phyloP scores from a whole-genome alignment of 345 rosid species.

The Gossypium rotundifolium region DNA sequence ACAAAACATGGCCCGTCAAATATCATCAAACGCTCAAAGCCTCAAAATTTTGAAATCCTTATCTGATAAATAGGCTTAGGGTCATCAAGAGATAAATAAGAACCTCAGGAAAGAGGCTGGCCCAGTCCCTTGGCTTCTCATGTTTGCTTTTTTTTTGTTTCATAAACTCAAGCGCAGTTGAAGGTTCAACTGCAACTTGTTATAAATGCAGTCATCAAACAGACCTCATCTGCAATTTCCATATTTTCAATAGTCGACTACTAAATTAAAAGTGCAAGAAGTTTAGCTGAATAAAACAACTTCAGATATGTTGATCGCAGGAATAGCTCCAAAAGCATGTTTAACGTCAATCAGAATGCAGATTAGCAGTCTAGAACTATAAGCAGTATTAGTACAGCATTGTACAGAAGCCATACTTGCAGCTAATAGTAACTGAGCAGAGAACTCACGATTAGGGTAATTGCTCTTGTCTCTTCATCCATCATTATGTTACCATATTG shows the following conservation, averaged over 20 bases:
- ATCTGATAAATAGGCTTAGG: background rate
- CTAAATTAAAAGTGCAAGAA: background rate
- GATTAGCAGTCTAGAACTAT: background rate
- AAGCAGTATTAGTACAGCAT: background rate
- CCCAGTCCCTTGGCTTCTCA: background rate
- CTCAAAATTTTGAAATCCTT: background rate
- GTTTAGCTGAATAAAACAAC: background rate
- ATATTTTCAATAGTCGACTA: background rate
- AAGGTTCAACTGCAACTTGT: conserved; percentile 9
- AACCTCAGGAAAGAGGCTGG: background rate
- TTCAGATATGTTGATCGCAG: background rate
- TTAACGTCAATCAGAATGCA: background rate
- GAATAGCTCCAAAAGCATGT: background rate
- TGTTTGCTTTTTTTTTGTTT: background rate
- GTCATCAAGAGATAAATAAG: background rate
- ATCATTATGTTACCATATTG: conserved; percentile 93
- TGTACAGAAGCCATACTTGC: background rate
- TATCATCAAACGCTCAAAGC: background rate
- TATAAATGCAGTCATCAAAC: conserved; percentile 10
- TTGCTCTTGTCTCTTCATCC: conserved; percentile 61
- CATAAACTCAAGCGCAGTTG: conserved; percentile 1
- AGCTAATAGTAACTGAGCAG: background rate
- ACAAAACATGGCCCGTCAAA: background rate
- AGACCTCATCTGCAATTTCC: conserved; percentile 6
- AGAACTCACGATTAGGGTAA: conserved; percentile 63